phyloP scores from a whole-genome alignment of 1,284 basidiomycete genomes.

The Volvariella surrecta region DNA sequence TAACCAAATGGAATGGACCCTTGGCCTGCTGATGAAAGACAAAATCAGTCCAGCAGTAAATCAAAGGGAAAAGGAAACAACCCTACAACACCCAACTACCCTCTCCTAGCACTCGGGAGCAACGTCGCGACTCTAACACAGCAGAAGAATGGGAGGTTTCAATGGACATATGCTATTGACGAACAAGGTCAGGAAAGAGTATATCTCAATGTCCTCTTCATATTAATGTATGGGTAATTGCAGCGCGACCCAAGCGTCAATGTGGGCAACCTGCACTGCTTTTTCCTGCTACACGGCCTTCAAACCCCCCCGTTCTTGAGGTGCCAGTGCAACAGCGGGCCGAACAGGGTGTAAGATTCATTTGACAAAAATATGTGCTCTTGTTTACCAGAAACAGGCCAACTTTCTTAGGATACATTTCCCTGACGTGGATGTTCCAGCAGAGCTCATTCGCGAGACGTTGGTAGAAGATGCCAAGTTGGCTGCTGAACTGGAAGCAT shows the following conservation, averaged over 20 bases:
- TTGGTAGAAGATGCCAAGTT: conserved; percentile 35
- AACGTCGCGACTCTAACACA: conserved; percentile 44
- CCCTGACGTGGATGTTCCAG: conserved; percentile 63
- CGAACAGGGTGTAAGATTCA: conserved; percentile 50
- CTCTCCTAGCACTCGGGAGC: conserved; percentile 45
- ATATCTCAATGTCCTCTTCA: too few relatives aligned
- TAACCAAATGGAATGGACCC: conserved; percentile 58
- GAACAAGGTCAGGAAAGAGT: not conserved
- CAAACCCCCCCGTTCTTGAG: conserved; percentile 19
- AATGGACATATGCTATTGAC: conserved; percentile 43
- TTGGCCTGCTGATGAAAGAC: conserved; percentile 44
- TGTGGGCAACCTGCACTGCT: conserved; percentile 28
- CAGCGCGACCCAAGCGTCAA: conserved; percentile 10
- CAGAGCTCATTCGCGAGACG: conserved; percentile 50
- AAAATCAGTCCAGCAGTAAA: conserved; percentile 7
- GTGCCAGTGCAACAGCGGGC: conserved; percentile 34
- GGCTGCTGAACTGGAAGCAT: conserved; percentile 25
- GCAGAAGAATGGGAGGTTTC: conserved; percentile 26
- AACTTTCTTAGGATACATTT: conserved; percentile 59
- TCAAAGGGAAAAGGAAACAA: conserved; percentile 17
- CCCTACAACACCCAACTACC: conserved; percentile 30
- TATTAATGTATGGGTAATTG: too few relatives aligned
- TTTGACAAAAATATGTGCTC: not conserved
- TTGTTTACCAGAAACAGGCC: conserved; percentile 31
- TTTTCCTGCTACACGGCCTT: conserved; percentile 49